Percentiles rank a stretch among this genome's conserved stretches.
These are phyloP conservation scores for Dryadomyces quercus-mongolicae DNA, from an alignment of 2,329 filamentous ascomycete genomes.

Conservation along the genomic window DNA sequence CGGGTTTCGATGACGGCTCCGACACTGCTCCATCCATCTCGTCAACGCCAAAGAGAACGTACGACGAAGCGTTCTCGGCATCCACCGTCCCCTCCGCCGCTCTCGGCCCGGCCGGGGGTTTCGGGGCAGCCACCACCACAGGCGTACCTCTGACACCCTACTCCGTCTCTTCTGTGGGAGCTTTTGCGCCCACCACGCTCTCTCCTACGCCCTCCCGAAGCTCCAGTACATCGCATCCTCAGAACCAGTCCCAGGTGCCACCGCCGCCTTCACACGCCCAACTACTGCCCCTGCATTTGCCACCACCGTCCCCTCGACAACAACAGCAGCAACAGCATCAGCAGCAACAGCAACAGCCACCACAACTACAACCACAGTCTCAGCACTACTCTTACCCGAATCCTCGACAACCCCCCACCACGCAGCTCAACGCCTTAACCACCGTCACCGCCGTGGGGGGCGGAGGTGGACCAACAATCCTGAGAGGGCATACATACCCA, in stretches of 20 bases:
- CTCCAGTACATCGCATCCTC: neutral
- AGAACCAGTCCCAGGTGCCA: neutral
- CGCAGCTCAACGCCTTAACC: neutral
- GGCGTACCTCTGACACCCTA: neutral
- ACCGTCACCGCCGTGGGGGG: neutral
- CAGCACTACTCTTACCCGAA: neutral
- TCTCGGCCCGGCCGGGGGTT: neutral
- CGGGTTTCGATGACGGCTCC: slow-evolving; percentile 24
- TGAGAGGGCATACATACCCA: neutral
- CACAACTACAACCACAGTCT: no score
- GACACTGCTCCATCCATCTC: slow-evolving; percentile 19
- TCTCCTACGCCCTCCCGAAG: neutral
- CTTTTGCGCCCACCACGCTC: neutral
- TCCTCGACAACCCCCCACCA: neutral
- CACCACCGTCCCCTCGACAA: neutral
- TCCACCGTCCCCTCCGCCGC: neutral
- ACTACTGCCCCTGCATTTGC: neutral
- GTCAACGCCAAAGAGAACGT: slow-evolving; percentile 24
- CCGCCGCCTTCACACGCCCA: neutral
- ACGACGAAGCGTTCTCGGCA: slow-evolving; percentile 21
- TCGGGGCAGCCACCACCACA: neutral
- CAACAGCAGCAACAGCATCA: neutral
- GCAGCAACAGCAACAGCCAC: neutral
- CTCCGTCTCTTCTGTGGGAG: neutral
- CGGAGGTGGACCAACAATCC: neutral